phyloP scores from a whole-genome alignment of 2,329 filamentous ascomycete genomes.

The Claviceps quebecensis region DNA sequence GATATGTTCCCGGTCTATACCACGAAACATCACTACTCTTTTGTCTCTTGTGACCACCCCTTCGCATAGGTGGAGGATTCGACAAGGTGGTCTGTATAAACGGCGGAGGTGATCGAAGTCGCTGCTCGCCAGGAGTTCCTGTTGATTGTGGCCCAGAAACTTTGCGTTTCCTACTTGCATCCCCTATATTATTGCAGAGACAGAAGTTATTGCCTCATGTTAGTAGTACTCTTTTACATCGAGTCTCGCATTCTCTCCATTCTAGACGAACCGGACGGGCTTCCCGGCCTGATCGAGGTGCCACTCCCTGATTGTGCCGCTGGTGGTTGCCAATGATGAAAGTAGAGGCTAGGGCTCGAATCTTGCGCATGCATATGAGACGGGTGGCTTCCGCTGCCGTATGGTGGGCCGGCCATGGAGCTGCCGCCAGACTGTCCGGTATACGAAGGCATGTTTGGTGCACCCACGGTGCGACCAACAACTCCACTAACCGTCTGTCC shows the following conservation, averaged over 20 bases:
- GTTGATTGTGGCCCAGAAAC: constrained; percentile 33
- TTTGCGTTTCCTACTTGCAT: constrained; percentile 79
- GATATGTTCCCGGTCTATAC: constrained; percentile 16
- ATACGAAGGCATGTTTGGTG: constrained; percentile 27
- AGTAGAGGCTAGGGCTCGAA: constrained; percentile 66
- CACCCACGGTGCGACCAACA: constrained; percentile 24
- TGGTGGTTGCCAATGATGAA: constrained; percentile 87
- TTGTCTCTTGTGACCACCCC: constrained; percentile 20
- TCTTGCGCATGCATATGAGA: constrained; percentile 43
- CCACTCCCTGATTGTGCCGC: constrained; percentile 42
- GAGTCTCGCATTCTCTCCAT: constrained; percentile 33
- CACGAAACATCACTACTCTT: constrained; percentile 22
- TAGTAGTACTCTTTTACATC: constrained; percentile 19
- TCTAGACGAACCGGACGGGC: constrained; percentile 60
- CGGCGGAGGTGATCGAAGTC: constrained; percentile 20
- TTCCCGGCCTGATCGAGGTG: constrained; percentile 51
- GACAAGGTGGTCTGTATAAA: constrained; percentile 16
- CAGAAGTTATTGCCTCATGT: constrained; percentile 18
- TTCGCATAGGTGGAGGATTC: constrained; percentile 14
- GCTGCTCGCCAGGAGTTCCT: constrained; percentile 16
- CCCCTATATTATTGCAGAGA: constrained; percentile 33
- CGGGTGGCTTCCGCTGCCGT: constrained; percentile 20
- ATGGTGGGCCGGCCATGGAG: constrained; percentile 20
- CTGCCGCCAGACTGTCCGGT: not conserved
- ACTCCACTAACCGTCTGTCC: constrained; percentile 33